A percentile compares a stretch with the other conserved stretches of the same genome.
Evolutionary conservation across 2,329 filamentous ascomycete species (phyloP).

Genomic region (Didymellaceae sp.): DNA sequence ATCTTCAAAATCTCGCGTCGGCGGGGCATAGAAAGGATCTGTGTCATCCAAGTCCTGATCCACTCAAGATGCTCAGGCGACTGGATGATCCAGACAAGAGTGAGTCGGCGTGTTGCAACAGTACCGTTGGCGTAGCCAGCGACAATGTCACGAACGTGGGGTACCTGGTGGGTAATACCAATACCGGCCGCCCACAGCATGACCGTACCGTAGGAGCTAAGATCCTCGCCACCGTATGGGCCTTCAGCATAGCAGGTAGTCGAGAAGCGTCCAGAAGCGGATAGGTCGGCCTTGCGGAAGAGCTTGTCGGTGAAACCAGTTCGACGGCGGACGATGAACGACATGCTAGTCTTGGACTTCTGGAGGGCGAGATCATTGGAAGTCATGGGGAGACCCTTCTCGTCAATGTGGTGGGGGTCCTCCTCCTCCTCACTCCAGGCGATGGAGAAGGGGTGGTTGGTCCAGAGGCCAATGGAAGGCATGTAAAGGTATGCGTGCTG

Average conservation of each 20-base stretch:
- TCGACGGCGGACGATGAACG: conserved; percentile 85
- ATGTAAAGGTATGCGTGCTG: conserved; percentile 84
- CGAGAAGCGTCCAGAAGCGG: conserved; percentile 62
- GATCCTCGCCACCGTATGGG: conserved; percentile 81
- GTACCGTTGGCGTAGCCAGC: conserved; percentile 68
- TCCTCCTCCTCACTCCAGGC: conserved; percentile 75
- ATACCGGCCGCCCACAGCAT: conserved; percentile 92
- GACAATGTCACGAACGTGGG: conserved; percentile 76
- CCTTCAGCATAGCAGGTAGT: conserved; percentile 83
- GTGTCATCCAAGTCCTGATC: conserved; percentile 90
- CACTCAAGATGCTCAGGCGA: conserved; percentile 89
- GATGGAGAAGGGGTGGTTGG: conserved; percentile 80
- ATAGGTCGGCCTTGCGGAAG: conserved; percentile 69
- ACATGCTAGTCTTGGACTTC: conserved; percentile 65
- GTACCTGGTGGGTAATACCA: conserved; percentile 93
- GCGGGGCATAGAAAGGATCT: conserved; percentile 79
- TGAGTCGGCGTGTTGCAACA: conserved; percentile 80
- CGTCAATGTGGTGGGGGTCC: conserved; percentile 44
- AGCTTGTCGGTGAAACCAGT: conserved; percentile 87
- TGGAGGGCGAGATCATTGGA: conserved; percentile 58
- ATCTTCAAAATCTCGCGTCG: conserved; percentile 84
- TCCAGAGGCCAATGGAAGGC: conserved; percentile 73
- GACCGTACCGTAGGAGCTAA: conserved; percentile 90
- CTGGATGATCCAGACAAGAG: conserved; percentile 91
- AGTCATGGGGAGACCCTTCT: conserved; percentile 57